Evolutionary conservation across 176 grass and related monocot genomes (phyloP).

Genomic region (Raddia guianensis): DNA sequence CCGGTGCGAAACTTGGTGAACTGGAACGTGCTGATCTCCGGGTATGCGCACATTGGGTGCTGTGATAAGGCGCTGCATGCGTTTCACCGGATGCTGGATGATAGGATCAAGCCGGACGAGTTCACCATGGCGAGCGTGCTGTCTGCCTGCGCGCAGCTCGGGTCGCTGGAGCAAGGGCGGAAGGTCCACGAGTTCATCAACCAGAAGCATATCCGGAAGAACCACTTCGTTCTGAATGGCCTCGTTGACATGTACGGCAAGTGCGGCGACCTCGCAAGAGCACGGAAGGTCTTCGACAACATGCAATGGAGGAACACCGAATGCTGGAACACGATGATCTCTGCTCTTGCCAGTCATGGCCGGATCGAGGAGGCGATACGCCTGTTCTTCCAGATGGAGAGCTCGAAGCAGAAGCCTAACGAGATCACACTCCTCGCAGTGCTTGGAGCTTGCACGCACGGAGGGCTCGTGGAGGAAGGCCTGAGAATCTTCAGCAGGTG

Average conservation of each 20-base stretch:
- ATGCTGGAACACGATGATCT: slow-evolving; percentile 78
- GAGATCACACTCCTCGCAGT: slow-evolving; percentile 56
- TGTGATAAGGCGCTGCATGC: slow-evolving; percentile 50
- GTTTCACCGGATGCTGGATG: slow-evolving; percentile 15
- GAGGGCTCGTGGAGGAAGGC: slow-evolving; percentile 69
- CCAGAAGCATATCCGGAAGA: slow-evolving; percentile 50
- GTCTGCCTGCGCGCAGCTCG: slow-evolving; percentile 67
- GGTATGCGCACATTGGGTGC: slow-evolving; percentile 59
- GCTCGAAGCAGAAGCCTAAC: slow-evolving; percentile 45
- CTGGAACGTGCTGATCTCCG: slow-evolving; percentile 56
- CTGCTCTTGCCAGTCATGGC: slow-evolving; percentile 64
- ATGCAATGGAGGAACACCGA: slow-evolving; percentile 49
- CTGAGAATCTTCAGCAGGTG: slow-evolving; percentile 60
- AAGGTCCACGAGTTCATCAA: slow-evolving; percentile 60
- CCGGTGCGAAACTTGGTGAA: slow-evolving; percentile 59
- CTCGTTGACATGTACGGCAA: slow-evolving; percentile 82
- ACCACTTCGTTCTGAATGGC: slow-evolving; percentile 67
- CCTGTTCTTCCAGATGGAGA: slow-evolving; percentile 61
- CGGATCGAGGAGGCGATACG: slow-evolving; percentile 41
- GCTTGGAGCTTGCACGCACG: slow-evolving; percentile 68
- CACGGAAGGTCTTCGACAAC: slow-evolving; percentile 50
- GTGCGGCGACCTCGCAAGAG: slow-evolving; percentile 56
- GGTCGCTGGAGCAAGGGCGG: slow-evolving; percentile 50
- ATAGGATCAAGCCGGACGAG: no score
- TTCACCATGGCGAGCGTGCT: slow-evolving; percentile 48